Percentiles rank a stretch among this genome's conserved stretches.
These are phyloP conservation scores for Gaertneriomyces semiglobifer DNA, from an alignment of 192 early-diverging fungal genomes.

Conservation along the genomic window DNA sequence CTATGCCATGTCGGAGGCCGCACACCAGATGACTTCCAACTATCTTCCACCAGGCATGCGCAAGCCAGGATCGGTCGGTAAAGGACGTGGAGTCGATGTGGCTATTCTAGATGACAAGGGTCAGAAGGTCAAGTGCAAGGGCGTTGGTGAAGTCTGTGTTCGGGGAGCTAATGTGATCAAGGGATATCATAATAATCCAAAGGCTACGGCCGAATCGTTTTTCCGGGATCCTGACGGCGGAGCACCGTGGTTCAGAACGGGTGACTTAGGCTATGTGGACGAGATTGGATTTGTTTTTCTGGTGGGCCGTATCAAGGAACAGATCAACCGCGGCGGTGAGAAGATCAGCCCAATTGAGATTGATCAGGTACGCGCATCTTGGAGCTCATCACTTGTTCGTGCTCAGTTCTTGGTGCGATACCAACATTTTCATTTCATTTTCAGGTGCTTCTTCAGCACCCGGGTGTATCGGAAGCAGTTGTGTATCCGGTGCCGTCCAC, in stretches of 20 bases:
- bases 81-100: slow-evolving; percentile 70
- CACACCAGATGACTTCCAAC: slow-evolving; percentile 84
- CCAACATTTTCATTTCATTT: not conserved
- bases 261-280: slow-evolving; percentile 79
- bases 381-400: not conserved
- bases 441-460: slow-evolving; percentile 61
- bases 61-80: slow-evolving; percentile 78
- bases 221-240: slow-evolving; percentile 42
- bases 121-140: slow-evolving; percentile 27
- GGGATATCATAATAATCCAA: slow-evolving; percentile 76
- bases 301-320: slow-evolving; percentile 84
- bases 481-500: slow-evolving; percentile 70
- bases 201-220: slow-evolving; percentile 69
- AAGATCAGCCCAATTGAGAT: slow-evolving; percentile 88
- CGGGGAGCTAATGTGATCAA: slow-evolving; percentile 76
- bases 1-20: slow-evolving; percentile 85
- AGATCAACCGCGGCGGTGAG: slow-evolving; percentile 88
- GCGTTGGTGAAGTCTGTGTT: slow-evolving; percentile 79
- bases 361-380: slow-evolving; percentile 36
- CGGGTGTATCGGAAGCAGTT: slow-evolving; percentile 68
- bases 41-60: slow-evolving; percentile 62
- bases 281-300: slow-evolving; percentile 67
- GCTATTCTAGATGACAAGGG: slow-evolving; percentile 64
- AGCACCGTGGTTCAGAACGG: slow-evolving; percentile 72
- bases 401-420: not conserved